Base-by-base conservation (phyloP, 2,329 filamentous ascomycete genomes). In the Tolypocladium capitatum region DNA sequence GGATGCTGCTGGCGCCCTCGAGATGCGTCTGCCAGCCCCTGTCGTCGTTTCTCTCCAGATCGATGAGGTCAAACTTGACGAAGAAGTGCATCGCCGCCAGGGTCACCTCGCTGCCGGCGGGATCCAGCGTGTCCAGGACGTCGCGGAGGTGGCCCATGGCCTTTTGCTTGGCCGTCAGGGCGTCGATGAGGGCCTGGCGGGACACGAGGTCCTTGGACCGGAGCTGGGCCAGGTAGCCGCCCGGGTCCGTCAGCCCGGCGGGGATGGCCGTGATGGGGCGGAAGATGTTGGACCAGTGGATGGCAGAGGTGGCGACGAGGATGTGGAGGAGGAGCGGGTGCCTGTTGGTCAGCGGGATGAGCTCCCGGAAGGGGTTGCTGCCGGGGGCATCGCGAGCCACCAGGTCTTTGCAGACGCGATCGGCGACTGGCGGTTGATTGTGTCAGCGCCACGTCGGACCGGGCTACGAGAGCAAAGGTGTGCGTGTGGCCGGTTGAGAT, bases 351-450 rank as follows among this genome's bases (percentile, higher is more conserved):
- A 74, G 60, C 4, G 72, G 71, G 38, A 74, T 64, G 20, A 75
- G 61, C 52, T 73, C 67, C 46, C 69, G 66, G 46, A 74, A 74
- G 3, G 72, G 72, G 48, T 75, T 75, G 49, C 58, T 62, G 35
- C 63, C 64, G 7, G 66, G 65, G 4, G 63, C 63, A 58, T 74
- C 72, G 53, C 73, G 67, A 47, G 70, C 64, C 35, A 74, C 70
- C 43, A 80, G 68, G 53, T 78, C 75, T 57, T 72, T 69, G 58
- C 75, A 79, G 48, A 80, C 64, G 46, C 71, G 61, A 49, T 67
- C 56, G 58, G 68, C 59, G 64, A 74, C 65, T 74, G 46, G 36
- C 16, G 13, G 38, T 32, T 36, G 47, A 46, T 47, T 53, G 48
- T 52, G 49, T 58, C 60, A 62, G 60, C 49, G 55, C 8, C 21